These are phyloP conservation scores for Cladosporium sp. DNA, from an alignment of 2,329 filamentous ascomycete genomes.

Conservation along the genomic window DNA sequence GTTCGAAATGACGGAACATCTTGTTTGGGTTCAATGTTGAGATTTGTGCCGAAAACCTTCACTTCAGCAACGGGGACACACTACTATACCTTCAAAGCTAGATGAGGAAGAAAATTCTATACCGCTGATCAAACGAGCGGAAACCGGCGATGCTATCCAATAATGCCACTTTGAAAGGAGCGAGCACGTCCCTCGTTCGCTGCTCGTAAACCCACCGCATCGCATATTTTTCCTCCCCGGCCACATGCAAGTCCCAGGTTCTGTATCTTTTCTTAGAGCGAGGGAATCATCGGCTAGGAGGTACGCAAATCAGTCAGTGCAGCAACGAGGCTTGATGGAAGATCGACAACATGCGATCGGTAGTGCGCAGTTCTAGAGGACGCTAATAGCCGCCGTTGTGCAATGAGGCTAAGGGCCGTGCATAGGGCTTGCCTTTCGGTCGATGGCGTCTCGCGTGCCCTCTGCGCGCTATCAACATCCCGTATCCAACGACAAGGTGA, in stretches of 20 bases:
- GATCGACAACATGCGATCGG: no score
- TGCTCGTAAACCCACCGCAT: neutral
- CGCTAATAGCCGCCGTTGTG: no score
- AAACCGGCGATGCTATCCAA: neutral
- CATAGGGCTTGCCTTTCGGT: neutral
- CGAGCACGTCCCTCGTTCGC: neutral
- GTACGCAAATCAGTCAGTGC: neutral
- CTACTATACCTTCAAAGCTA: no score
- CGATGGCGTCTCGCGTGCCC: neutral
- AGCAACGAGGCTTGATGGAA: neutral
- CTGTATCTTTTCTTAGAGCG: no score
- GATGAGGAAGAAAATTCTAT: neutral
- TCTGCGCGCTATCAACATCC: neutral
- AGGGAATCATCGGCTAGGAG: neutral
- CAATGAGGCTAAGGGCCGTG: neutral
- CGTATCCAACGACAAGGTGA: slow-evolving; percentile 3
- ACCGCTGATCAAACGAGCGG: neutral
- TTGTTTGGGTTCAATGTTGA: no score
- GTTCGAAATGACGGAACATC: no score
- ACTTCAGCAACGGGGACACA: neutral
- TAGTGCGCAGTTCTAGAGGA: no score
- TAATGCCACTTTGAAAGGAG: neutral
- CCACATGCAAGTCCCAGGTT: no score
- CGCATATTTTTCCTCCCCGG: neutral
- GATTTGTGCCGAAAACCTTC: no score